A percentile compares a stretch with the other conserved stretches of the same genome.
Conservation (phyloP, 2,329 filamentous ascomycete species). For the Trichoderma koningiopsis region DNA sequence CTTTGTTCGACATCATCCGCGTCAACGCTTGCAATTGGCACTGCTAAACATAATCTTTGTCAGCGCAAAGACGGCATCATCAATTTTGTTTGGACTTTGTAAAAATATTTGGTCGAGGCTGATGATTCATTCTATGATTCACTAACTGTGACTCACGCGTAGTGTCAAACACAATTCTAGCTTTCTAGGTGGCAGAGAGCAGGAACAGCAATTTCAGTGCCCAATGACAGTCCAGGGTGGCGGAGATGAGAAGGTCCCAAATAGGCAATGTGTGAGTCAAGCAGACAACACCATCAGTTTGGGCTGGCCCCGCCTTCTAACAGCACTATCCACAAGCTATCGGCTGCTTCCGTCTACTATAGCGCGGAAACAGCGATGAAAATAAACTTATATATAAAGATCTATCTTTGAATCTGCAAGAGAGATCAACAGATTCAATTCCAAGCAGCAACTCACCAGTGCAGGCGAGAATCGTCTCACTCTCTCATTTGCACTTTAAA, state of each 20-base stretch:
- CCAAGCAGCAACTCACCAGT: background rate
- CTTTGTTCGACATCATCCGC: background rate
- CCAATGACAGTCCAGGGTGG: background rate
- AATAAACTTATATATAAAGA: constrained; percentile 7
- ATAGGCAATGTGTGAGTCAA: constrained; percentile 20
- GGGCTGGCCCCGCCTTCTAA: background rate
- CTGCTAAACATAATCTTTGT: background rate
- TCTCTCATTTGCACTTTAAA: background rate
- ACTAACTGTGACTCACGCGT: background rate
- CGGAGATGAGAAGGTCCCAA: background rate
- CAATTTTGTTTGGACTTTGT: background rate
- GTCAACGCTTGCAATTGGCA: background rate
- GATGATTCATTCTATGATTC: constrained; percentile 1
- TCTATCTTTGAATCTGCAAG: background rate
- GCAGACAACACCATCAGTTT: background rate
- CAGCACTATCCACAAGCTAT: background rate
- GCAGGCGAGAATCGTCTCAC: background rate
- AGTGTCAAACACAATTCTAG: background rate
- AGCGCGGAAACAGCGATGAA: background rate
- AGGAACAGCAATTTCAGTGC: background rate
- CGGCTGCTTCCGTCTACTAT: background rate
- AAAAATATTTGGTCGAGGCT: background rate
- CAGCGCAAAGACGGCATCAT: background rate
- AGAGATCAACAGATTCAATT: background rate
- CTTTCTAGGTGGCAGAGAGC: background rate